These are phyloP conservation scores for Fomes fomentarius DNA, from an alignment of 1,284 basidiomycete genomes.

Conservation along the genomic window DNA sequence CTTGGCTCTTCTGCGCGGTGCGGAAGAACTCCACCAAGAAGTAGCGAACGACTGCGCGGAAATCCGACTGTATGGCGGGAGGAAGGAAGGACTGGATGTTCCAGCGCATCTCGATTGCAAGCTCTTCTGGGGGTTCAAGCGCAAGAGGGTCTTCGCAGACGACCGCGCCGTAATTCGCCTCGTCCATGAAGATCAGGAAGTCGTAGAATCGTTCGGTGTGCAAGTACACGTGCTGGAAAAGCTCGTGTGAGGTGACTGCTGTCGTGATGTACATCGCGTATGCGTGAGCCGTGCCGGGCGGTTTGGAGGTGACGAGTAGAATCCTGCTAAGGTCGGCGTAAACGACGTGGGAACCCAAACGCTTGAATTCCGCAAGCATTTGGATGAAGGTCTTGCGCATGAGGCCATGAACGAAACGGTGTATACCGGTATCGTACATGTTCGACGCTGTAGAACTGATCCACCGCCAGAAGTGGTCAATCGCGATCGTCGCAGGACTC, in stretches of 20 bases:
- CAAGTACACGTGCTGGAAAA: slow-evolving; percentile 94
- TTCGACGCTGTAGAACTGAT: slow-evolving; percentile 83
- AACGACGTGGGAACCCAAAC: slow-evolving; percentile 91
- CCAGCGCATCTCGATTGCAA: slow-evolving; percentile 90
- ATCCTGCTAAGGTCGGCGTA: slow-evolving; percentile 96
- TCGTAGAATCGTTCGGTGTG: slow-evolving; percentile 93
- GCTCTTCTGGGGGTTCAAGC: slow-evolving; percentile 64
- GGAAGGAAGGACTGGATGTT: slow-evolving; percentile 95
- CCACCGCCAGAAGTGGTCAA: slow-evolving; percentile 99
- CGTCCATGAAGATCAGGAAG: slow-evolving; percentile 95
- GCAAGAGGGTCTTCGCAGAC: slow-evolving; percentile 81
- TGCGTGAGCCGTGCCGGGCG: slow-evolving; percentile 92
- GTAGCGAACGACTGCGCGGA: slow-evolving; percentile 75
- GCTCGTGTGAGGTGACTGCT: slow-evolving; percentile 92
- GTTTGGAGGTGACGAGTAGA: slow-evolving; percentile 93
- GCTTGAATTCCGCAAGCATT: slow-evolving; percentile 94
- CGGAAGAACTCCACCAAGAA: slow-evolving; percentile 89
- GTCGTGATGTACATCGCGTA: slow-evolving; percentile 95
- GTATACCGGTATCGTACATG: slow-evolving; percentile 93
- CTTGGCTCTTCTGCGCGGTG: slow-evolving; percentile 70
- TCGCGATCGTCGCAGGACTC: slow-evolving; percentile 65
- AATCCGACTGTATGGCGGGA: slow-evolving; percentile 79
- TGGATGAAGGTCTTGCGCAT: slow-evolving; percentile 99
- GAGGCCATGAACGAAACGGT: slow-evolving; percentile 92
- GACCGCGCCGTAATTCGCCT: slow-evolving; percentile 91